Percentiles rank a stretch among this genome's conserved stretches.
These are phyloP conservation scores for Moricandia arvensis DNA, from an alignment of 345 rosid genomes.

Conservation along the genomic window DNA sequence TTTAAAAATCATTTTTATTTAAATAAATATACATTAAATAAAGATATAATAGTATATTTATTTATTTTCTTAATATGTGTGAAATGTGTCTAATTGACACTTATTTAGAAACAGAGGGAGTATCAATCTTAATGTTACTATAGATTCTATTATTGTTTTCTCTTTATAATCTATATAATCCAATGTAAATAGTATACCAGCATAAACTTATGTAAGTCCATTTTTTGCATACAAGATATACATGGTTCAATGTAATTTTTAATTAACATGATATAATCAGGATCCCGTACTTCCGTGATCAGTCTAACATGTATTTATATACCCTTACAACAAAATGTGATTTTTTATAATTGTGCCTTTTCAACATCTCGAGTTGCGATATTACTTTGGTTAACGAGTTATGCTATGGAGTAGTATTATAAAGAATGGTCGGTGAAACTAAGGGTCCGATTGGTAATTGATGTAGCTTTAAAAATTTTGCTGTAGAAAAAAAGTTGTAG, in stretches of 20 bases:
- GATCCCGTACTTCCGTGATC: not conserved
- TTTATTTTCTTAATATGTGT: too few relatives aligned
- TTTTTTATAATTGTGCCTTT: not conserved
- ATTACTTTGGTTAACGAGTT: conserved; percentile 22
- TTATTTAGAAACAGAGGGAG: too few relatives aligned
- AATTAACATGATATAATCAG: not conserved
- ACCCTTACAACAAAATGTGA: not conserved
- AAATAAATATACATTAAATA: too few relatives aligned
- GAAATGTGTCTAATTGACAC: too few relatives aligned
- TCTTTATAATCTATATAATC: not conserved
- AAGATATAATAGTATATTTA: too few relatives aligned
- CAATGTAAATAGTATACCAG: not conserved
- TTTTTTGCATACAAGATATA: not conserved
- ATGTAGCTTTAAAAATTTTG: too few relatives aligned
- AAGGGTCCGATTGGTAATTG: too few relatives aligned
- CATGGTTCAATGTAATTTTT: not conserved
- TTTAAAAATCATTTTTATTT: too few relatives aligned
- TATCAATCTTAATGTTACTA: not conserved
- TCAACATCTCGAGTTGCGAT: not conserved
- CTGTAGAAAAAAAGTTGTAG: too few relatives aligned
- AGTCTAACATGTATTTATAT: not conserved
- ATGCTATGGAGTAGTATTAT: not conserved
- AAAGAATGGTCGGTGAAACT: conserved; percentile 24
- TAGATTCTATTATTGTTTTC: not conserved
- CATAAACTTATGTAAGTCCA: not conserved